Conservation (phyloP, 75 land plant species). For the Picea glauca region DNA sequence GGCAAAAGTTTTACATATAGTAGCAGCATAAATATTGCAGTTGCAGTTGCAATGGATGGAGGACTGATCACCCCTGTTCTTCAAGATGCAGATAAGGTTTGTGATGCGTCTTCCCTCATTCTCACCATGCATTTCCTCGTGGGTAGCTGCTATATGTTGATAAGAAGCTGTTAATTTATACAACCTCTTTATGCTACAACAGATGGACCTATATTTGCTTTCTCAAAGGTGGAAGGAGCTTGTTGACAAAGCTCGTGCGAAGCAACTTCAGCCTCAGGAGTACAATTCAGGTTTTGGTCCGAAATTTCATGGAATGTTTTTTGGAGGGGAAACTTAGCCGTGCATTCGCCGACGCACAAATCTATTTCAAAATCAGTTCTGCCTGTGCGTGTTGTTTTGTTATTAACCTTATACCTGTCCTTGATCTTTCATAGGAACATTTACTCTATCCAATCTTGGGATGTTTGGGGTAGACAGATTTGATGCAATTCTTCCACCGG, state of each 20-base stretch:
- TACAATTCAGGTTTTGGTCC: constrained; percentile 77
- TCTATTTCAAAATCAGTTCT: neutral
- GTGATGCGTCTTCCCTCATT: neutral
- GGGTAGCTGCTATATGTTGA: neutral
- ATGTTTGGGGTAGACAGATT: constrained; percentile 99
- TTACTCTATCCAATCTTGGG: constrained; percentile 95
- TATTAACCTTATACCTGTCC: constrained; percentile 1
- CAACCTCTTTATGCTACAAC: constrained; percentile 11
- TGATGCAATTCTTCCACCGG: constrained; percentile 99
- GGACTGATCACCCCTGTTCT: constrained; percentile 97
- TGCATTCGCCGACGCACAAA: neutral
- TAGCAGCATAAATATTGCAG: constrained; percentile 83
- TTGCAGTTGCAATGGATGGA: constrained; percentile 97
- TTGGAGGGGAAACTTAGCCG: neutral
- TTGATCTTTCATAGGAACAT: constrained; percentile 62
- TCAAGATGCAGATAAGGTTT: constrained; percentile 96
- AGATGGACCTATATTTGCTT: constrained; percentile 88
- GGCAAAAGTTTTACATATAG: constrained; percentile 95
- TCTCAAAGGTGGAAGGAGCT: constrained; percentile 96
- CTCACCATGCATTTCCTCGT: neutral
- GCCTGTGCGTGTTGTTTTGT: neutral
- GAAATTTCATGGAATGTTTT: neutral
- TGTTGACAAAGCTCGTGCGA: constrained; percentile 84
- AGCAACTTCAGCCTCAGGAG: constrained; percentile 92
- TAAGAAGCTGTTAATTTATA: neutral